Conservation (phyloP, 2,329 filamentous ascomycete species). For the Aureobasidium sp. region DNA sequence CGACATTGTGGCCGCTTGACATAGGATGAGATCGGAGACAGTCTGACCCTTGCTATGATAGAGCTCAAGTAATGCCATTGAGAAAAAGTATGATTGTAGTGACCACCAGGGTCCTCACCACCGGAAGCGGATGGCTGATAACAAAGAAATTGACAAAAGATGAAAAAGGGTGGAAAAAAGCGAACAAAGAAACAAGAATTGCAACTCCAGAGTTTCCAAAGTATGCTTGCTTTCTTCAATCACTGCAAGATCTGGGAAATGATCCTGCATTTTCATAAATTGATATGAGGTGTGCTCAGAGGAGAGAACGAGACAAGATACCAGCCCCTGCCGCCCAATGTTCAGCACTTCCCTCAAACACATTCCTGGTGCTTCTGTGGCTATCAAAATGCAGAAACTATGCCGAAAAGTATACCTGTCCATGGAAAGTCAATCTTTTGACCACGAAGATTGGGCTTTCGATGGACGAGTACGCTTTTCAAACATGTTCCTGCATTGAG, state of each 20-base stretch:
- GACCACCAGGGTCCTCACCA: not conserved
- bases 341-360: not conserved
- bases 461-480: not conserved
- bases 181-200: not conserved
- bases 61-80: not conserved
- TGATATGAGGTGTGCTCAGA: no score
- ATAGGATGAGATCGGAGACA: not conserved
- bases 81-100: not conserved
- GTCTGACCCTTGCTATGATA: not conserved
- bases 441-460: not conserved
- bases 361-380: not conserved
- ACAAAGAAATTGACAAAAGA: not conserved
- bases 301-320: not conserved
- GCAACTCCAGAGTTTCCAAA: not conserved
- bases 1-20: not conserved
- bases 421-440: not conserved
- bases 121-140: conserved; percentile 1
- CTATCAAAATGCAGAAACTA: not conserved
- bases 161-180: not conserved
- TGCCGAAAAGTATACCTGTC: not conserved
- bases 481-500: not conserved
- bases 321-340: not conserved
- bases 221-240: not conserved
- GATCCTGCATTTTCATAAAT: not conserved
- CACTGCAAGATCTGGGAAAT: not conserved